These are phyloP conservation scores for Populus pruinosa DNA, from an alignment of 345 rosid genomes.

Conservation along the genomic window DNA sequence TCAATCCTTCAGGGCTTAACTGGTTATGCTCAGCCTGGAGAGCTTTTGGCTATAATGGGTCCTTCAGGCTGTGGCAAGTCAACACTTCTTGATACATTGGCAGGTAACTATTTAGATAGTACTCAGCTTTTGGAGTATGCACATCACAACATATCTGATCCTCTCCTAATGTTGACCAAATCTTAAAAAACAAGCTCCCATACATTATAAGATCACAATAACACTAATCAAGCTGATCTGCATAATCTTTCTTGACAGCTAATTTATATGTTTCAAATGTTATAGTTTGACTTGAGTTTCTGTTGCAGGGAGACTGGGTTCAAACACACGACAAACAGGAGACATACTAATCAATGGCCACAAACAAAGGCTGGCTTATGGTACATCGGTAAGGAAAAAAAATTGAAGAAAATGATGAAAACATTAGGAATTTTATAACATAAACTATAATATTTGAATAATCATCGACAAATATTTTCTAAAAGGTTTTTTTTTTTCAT, in stretches of 20 bases:
- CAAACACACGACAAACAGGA: constrained; percentile 11
- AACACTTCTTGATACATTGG: constrained; percentile 26
- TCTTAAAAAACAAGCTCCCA: no score
- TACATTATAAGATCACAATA: no score
- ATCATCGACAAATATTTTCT: background rate
- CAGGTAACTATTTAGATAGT: background rate
- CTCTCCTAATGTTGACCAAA: no score
- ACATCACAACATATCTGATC: no score
- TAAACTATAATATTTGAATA: background rate
- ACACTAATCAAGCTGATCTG: no score
- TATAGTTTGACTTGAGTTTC: background rate
- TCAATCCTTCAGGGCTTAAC: constrained; percentile 21
- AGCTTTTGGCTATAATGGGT: constrained; percentile 27
- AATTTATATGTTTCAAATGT: no score
- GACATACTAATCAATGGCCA: constrained; percentile 23
- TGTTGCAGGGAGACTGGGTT: constrained; percentile 18
- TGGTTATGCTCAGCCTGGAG: constrained; percentile 27
- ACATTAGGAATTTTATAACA: background rate
- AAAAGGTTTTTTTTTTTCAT: background rate
- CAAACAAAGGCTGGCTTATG: constrained; percentile 13
- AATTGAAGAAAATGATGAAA: background rate
- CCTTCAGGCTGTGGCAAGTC: constrained; percentile 31
- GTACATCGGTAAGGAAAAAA: constrained; percentile 12
- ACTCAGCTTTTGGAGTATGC: no score
- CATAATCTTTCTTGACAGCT: no score